A percentile compares a stretch with the other conserved stretches of the same genome.
phyloP scores from a whole-genome alignment of 805 yeast genomes.

The Saccharomyces kudriavzevii region DNA sequence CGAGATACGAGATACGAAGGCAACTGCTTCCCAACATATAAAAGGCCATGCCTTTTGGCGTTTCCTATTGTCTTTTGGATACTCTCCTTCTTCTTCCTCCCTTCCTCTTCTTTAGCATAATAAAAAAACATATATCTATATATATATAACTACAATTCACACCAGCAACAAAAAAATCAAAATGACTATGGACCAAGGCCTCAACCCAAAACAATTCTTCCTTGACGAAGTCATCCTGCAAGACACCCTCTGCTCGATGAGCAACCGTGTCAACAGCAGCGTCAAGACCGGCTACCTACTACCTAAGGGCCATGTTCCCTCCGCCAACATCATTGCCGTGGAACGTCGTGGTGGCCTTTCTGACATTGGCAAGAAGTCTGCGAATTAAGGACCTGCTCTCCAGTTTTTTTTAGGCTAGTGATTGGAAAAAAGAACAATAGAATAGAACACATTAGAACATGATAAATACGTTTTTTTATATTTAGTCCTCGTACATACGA shows the following conservation, averaged over 20 bases:
- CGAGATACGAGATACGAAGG: not conserved
- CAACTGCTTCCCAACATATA: not conserved
- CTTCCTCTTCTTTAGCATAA: not conserved
- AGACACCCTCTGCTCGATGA: not conserved
- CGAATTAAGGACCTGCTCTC: not conserved
- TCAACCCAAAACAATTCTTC: not conserved
- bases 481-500: not conserved
- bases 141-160: not conserved
- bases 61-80: not conserved
- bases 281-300: slow-evolving; percentile 8
- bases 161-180: not conserved
- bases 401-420: not conserved
- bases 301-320: slow-evolving; percentile 2
- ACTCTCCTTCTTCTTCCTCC: not conserved
- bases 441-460: not conserved
- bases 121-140: too few species aligned
- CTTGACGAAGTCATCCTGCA: not conserved
- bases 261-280: slow-evolving; percentile 5
- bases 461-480: not conserved
- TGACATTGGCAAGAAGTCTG: not conserved
- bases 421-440: not conserved
- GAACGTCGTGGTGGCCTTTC: not conserved
- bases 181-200: slow-evolving; percentile 48
- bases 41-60: not conserved
- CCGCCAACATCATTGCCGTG: not conserved